Base-by-base conservation (phyloP, 2,329 filamentous ascomycete species). In the Ceratocystis alfenasii region DNA sequence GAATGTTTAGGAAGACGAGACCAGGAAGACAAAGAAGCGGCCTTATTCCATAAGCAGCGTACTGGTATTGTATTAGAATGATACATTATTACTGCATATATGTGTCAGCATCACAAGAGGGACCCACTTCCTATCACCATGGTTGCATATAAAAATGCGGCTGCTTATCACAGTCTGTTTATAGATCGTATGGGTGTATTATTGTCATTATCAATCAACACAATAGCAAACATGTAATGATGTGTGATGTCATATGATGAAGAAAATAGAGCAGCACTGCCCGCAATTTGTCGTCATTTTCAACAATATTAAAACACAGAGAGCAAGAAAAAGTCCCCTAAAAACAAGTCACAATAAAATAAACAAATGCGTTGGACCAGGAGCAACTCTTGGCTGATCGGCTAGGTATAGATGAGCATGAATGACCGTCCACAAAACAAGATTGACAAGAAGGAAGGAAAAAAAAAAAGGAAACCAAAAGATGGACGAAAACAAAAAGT, bases 351-450 rank as follows among this genome's bases (percentile, higher is more conserved):
- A 59, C 55, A 36, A 10, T n/a, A 59, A 36, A 33, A 59, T n/a
- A 17, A 59, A 36, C 55, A 59, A 59, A 20, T 59, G 55, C 28
- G 28, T 36, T 36, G 55, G 55, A n/a, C 55, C 55, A 59, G 55
- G 33, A 33, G 55, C n/a, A 59, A 20, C 22, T 59, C 17, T 30
- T 59, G 55, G 36, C 28, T 59, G 55, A n/a, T 20, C 55, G 30
- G 17, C 28, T 30, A 59, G 55, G 55, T 59, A 59, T 59, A 59
- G 55, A 59, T 59, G 55, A 59, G 33, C 28, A 36, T 59, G 55
- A 59, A 59, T 30, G 8, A 12, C 55, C 55, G 55, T 59, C 55
- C 55, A 36, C 7, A 59, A 59, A 17, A 36, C 3, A 59, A 59
- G 28, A 20, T 36, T 10, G 28, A 36, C 12, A 12, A 25, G 20